Conservation (phyloP, 345 rosid genomes). For the Erodium maritimum region DNA sequence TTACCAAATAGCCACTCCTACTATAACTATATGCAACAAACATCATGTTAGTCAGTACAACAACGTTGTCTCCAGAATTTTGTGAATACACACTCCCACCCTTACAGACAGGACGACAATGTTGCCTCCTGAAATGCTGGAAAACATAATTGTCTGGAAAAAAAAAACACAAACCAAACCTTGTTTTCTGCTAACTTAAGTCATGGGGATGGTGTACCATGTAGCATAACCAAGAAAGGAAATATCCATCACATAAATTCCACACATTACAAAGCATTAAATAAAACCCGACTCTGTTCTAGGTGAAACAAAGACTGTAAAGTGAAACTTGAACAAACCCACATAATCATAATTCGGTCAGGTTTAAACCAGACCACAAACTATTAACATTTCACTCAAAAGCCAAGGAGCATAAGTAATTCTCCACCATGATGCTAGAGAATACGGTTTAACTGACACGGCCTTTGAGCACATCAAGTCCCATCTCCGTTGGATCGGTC, state of each 20-base stretch:
- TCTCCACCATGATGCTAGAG: not conserved
- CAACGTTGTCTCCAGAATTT: too few species aligned
- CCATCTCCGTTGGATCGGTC: conserved; percentile 30
- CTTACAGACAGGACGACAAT: too few species aligned
- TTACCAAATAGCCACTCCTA: too few species aligned
- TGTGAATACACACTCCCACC: too few species aligned
- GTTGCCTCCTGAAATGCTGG: not conserved
- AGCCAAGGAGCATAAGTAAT: conserved; percentile 1
- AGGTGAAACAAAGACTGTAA: not conserved
- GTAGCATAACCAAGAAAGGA: not conserved
- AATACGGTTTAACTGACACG: conserved; percentile 8
- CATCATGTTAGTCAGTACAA: too few species aligned
- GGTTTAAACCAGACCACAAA: not conserved
- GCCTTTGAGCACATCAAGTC: conserved; percentile 27
- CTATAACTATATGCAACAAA: too few species aligned
- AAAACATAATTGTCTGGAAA: not conserved
- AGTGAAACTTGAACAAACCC: conserved; percentile 1
- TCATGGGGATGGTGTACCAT: too few species aligned
- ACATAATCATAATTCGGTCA: not conserved
- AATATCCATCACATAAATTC: not conserved
- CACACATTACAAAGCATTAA: not conserved
- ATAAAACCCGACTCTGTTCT: not conserved
- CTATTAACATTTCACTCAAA: conserved; percentile 1
- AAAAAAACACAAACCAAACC: too few species aligned
- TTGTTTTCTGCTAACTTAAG: not conserved